A percentile compares a stretch with the other conserved stretches of the same genome.
Conservation (phyloP, 164 flowering plant species). For the Vitis rotundifolia region DNA sequence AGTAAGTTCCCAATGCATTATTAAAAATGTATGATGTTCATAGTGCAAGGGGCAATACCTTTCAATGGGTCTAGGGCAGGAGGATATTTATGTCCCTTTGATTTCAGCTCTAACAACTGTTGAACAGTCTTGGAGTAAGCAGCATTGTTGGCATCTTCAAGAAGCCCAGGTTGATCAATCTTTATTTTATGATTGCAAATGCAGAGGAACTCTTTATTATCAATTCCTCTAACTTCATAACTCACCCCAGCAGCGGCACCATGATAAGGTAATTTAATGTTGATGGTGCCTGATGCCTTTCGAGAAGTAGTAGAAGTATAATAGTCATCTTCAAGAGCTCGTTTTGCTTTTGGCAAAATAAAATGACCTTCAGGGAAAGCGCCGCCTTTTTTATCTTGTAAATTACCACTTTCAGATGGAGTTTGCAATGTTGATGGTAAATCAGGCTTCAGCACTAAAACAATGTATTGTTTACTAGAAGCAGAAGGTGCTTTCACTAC, state of each 20-base stretch:
- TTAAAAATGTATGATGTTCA: background rate
- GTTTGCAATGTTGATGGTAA: slow-evolving; percentile 33
- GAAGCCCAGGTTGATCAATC: slow-evolving; percentile 79
- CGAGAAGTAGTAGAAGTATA: slow-evolving; percentile 45
- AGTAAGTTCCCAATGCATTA: background rate
- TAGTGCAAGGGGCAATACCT: slow-evolving; percentile 41
- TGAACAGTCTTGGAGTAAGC: slow-evolving; percentile 87
- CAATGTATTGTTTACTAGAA: slow-evolving; percentile 59
- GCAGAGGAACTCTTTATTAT: slow-evolving; percentile 60
- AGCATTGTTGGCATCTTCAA: slow-evolving; percentile 63
- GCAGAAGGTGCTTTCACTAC: slow-evolving; percentile 67
- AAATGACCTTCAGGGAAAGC: slow-evolving; percentile 50
- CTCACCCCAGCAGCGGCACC: slow-evolving; percentile 78
- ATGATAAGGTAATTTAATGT: slow-evolving; percentile 65
- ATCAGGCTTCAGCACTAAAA: slow-evolving; percentile 74
- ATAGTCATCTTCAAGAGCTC: slow-evolving; percentile 68
- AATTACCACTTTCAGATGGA: slow-evolving; percentile 30
- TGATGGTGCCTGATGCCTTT: slow-evolving; percentile 71
- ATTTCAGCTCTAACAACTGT: slow-evolving; percentile 51
- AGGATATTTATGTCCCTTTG: slow-evolving; percentile 75
- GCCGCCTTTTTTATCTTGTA: slow-evolving; percentile 35
- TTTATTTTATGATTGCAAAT: slow-evolving; percentile 73
- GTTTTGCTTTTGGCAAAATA: slow-evolving; percentile 63
- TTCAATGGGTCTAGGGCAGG: slow-evolving; percentile 81
- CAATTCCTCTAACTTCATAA: slow-evolving; percentile 78